Evolutionary conservation across 192 early-diverging fungal genomes (phyloP).

Genomic region (Coemansia sp.): DNA sequence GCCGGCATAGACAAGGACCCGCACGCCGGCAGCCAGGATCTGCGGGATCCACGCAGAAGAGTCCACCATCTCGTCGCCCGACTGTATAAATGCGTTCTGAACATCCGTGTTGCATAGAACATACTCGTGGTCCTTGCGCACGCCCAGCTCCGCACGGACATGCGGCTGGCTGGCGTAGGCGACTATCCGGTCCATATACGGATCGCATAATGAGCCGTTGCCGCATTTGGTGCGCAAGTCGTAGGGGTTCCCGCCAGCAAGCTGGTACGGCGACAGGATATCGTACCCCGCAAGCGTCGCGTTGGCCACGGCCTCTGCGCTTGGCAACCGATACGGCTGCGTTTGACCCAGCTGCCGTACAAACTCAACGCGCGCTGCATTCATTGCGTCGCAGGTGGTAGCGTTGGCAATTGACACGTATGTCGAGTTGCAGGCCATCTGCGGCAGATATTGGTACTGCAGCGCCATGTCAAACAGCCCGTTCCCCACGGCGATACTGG

Average conservation of each 20-base stretch:
- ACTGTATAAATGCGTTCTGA: conserved; percentile 67
- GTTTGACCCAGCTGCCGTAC: not conserved
- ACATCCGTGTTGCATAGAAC: conserved; percentile 74
- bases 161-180: conserved; percentile 63
- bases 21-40: conserved; percentile 68
- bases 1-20: conserved; percentile 79
- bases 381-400: conserved; percentile 62
- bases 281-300: conserved; percentile 67
- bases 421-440: conserved; percentile 59
- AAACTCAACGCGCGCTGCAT: conserved; percentile 7
- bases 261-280: conserved; percentile 70
- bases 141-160: conserved; percentile 64
- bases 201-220: conserved; percentile 72
- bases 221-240: conserved; percentile 83
- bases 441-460: conserved; percentile 78
- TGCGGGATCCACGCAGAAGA: conserved; percentile 54
- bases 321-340: not conserved
- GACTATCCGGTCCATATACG: conserved; percentile 66
- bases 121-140: conserved; percentile 50
- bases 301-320: conserved; percentile 3
- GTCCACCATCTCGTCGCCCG: conserved; percentile 79
- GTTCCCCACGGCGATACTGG: conserved; percentile 78
- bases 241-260: conserved; percentile 84
- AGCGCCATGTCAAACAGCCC: conserved; percentile 75
- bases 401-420: conserved; percentile 67